Evolutionary conservation across 169 alveolate genomes (phyloP), one percentile per base, ranked within the genome.

Genomic region (Eimeria acervulina): DNA sequence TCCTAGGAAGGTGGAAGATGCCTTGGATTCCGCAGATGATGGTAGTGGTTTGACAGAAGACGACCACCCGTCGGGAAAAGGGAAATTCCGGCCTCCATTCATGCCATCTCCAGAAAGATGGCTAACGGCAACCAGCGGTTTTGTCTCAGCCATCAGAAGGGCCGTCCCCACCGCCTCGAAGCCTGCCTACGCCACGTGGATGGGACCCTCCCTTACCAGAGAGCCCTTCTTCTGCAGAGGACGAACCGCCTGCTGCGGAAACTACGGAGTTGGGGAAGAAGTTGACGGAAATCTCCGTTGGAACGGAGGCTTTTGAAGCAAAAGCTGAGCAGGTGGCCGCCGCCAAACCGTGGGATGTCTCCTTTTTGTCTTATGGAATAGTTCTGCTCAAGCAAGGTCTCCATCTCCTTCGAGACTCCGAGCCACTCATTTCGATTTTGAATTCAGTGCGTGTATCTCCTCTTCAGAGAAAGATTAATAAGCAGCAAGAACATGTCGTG

Each of bases 151-250:
- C 78, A 10, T 19, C 44, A 68, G 44, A 26, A 44, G 44, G 26
- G 74, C 74, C 78, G 40, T n/a, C 40, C 26, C 36, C 33, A 23
- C 15, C 74, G 26, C 74, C 36, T 63, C 38, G 38, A 72, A 52
- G 55, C 85, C 28, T 40, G 85, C 31, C 61, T 19, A 23, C 55
- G 59, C 59, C 85, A 38, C 85, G 38, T 74, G 55, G 59, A 31
- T 55, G 21, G 0, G 85, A 74, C 59, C 61, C 85, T 7, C 85
- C 85, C 55, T 61, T 61, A 74, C 85, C 55, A 42, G 38, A 38
- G n/a, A 36, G 85, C n/a, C 85, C 85, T 12, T 19, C 31, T 17
- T 21, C 38, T 21, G 17, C 51, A 74, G 19, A 42, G 38, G 55
- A 17, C n/a, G 59, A 42, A 17, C 85, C 36, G 38, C 13, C 59